Base-by-base conservation (phyloP, 495 filamentous ascomycete species). In the Penicillium simplicissimum region DNA sequence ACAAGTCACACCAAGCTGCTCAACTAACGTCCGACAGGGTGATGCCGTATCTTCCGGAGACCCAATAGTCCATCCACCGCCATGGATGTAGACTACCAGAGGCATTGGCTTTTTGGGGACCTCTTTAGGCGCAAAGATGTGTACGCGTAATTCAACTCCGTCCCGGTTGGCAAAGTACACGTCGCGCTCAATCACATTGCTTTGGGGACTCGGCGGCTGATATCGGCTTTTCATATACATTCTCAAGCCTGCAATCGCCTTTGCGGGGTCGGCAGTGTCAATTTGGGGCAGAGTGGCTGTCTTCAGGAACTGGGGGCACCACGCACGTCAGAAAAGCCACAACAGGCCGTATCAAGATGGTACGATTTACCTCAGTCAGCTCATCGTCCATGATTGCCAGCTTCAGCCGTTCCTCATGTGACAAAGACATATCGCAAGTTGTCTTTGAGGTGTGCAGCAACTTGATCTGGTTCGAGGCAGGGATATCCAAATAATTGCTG, bases 211-310 rank as follows among this genome's bases (percentile, higher is more conserved):
- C 8, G 48, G 14, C 6, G 48, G 48, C 17, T 52, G 33, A 11
- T 52, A 52, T 33, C 15, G 48, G n/a, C 48, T 52, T 34, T 33
- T 52, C 48, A 52, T 52, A n/a, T 52, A 52, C 25, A 33, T 52
- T n/a, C 48, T 28, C 48, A 52, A 17, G 1, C 48, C 48, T 52
- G n/a, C 25, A 52, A 52, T 52, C 13, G 8, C 48, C n/a, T 33
- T 52, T 25, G 31, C n/a, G n/a, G 48, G 48, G 8, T 52, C 25
- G 13, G 25, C 13, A 15, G 48, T 52, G 31, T 52, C 23, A 15
- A 52, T 52, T 8, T 52, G 25, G 13, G 48, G 48, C 13, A 52
- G 31, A 8, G 11, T 7, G n/a, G 31, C 33, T 28, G 48, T 33
- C n/a, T 33, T 52, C 13, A 52, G 14, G n/a, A 33, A 52, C 48